Base-by-base conservation (phyloP, 148 eudicot genomes). In the Silene conica region DNA sequence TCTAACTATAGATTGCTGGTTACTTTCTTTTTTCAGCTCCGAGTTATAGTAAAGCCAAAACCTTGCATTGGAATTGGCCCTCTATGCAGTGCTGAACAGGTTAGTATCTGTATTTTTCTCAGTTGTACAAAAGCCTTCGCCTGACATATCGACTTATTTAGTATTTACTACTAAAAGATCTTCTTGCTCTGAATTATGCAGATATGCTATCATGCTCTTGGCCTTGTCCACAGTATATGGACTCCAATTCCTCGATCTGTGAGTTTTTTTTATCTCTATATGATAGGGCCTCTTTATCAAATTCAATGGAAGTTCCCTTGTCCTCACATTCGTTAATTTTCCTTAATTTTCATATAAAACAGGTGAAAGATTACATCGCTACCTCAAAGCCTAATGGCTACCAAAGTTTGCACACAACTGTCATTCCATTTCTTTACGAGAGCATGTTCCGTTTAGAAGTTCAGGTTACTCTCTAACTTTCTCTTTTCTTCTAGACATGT, bases 301-400 rank as follows among this genome's bases (percentile, higher is more conserved):
- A 18, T 48, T 45, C 22, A 26, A 25, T 13, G 19, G 26, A 23
- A 34, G n/a, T 5, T 10, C 63, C 63, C 25, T 19, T 74, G 22
- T 14, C 14, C 34, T 9, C 19, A 10, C 69, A 52, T 58, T 26
- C 41, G 8, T 23, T 69, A 69, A 69, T 52, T 3, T 69, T 43
- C 5, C n/a, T 25, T 7, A 22, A 60, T 72, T 64, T 23, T 11
- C 63, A 70, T 74, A 56, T 82, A 28, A 60, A 56, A 79, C 89
- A 95, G 99, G 87, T 95, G 89, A 95, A 92, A 76, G 99, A 95
- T 73, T 92, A 88, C 73, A 92, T 95, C 80, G 99, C 99, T 31
- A 92, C 97, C 70, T 89, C 99, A 41, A 95, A 95, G 79, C 94
- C 97, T 23, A 95, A 95, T 78, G 99, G 99, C 63, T 95, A 92